Evolutionary conservation across 1,284 basidiomycete species (phyloP), one percentile per base, ranked within the genome.

Genomic region (Rhodofomes roseus): DNA sequence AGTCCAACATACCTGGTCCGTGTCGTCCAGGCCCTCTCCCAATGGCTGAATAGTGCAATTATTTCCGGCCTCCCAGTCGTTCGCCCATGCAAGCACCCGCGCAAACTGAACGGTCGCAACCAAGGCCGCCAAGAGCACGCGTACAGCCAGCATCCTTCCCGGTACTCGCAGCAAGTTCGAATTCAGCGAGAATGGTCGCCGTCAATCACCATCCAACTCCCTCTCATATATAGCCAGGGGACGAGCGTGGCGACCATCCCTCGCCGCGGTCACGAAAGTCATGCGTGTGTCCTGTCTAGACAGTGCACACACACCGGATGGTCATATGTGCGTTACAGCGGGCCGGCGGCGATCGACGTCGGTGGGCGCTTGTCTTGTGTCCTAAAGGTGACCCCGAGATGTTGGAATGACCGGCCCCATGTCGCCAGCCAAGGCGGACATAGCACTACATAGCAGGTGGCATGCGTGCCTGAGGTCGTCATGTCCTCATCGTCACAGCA

Each of bases 11-110:
- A 76, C 73, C 63, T 77, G 78, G 62, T 75, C 73, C 2, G 78
- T 77, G 61, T 81, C 79, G 62, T 79, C 77, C 41, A 64, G 60
- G 1, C 76, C 79, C 20, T 65, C 65, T 1, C 77, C 79, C 3
- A 76, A 66, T 1, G 79, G 76, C 9, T 67, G 64, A 6, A 81
- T 63, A 0, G 65, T 69, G 65, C 79, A 81, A 16, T 16, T 57
- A 14, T 55, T 54, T 1, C 27, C 34, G 9, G 62, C 51, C 52
- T 20, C 48, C 16, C 9, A n/a, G 27, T 8, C 48, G 5, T 41
- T 12, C 27, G 36, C 31, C 29, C 50, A 52, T 18, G 50, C 50
- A 6, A 9, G 22, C 31, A 36, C 50, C 27, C 31, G 18, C 29
- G 16, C 27, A 36, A 52, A 16, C 6, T 37, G 50, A 20, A 37